phyloP scores from a whole-genome alignment of 1,284 basidiomycete genomes.

The Gomphus sp. region DNA sequence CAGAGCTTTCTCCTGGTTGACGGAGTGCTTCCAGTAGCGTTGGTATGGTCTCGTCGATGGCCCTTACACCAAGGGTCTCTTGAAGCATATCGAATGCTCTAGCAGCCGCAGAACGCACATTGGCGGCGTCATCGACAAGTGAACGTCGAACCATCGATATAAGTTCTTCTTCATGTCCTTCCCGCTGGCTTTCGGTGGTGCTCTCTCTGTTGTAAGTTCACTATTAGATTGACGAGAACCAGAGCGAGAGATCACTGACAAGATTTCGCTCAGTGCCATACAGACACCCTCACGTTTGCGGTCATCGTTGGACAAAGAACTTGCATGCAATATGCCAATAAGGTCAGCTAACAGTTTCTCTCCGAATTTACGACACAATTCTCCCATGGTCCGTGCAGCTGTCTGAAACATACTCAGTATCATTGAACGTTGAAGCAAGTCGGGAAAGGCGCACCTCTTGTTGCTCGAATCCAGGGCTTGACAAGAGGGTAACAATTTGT shows the following conservation, averaged over 20 bases:
- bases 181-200: constrained; percentile 78
- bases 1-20: constrained; percentile 83
- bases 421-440: neutral
- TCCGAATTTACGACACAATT: constrained; percentile 93
- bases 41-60: constrained; percentile 95
- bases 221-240: neutral
- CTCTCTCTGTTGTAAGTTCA: constrained; percentile 48
- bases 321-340: constrained; percentile 66
- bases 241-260: constrained; percentile 40
- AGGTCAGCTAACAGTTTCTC: constrained; percentile 87
- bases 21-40: constrained; percentile 90
- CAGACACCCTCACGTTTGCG: constrained; percentile 85
- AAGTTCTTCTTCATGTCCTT: constrained; percentile 87
- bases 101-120: constrained; percentile 89
- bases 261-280: constrained; percentile 79
- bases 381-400: constrained; percentile 77
- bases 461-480: constrained; percentile 75
- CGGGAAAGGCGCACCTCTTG: constrained; percentile 63
- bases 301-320: constrained; percentile 62
- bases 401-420: constrained; percentile 39
- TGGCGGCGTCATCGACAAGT: constrained; percentile 81
- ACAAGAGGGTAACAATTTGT: constrained; percentile 68
- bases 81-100: constrained; percentile 92
- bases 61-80: constrained; percentile 81
- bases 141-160: constrained; percentile 80